Evolutionary conservation across 257 asterid genomes (phyloP), one percentile per base, ranked within the genome.

Genomic region (Sherardia arvensis): DNA sequence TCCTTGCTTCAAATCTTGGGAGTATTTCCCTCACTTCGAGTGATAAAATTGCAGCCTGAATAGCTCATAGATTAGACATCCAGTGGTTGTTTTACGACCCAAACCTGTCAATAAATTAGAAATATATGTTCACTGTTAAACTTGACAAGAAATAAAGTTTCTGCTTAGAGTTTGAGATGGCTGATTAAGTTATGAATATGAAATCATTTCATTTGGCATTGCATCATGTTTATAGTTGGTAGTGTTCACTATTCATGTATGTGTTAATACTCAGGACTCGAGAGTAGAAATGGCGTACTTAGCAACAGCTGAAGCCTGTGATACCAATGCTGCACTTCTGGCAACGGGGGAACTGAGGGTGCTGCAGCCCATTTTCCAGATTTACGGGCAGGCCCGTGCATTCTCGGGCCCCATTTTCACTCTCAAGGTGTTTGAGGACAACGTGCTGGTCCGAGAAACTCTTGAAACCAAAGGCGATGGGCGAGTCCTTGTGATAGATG

Each of bases 281-380:
- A 27, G 60, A 36, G 38, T 8, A 71, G 62, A 40, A 30, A 89
- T 91, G 98, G 96, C 83, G 28, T 86, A 77, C 17, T 68, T 86
- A 69, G 89, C 94, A 54, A 88, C 95, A 14, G 89, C 98, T 0
- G 98, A 91, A 74, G 78, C 54, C 64, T 91, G 98, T 32, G 98
- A 91, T 73, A 79, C 87, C 0, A 91, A 88, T 59, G 78, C 75
- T 61, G 66, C 78, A n/a, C 84, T 76, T 62, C 43, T 85, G 8
- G 82, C 79, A 7, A 84, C 73, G 11, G 91, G 98, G 0, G 94
- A 87, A 47, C 38, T 91, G 27, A 79, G 94, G 40, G 89, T 85
- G 49, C 84, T 91, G 58, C 88, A 86, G 22, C 98, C 98, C 0
- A 45, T 85, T 25, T 88, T 91, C 81, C 81, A 88, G 79, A 76